Base-by-base conservation (phyloP, 2,329 filamentous ascomycete species). In the Cordyceps farinosa region DNA sequence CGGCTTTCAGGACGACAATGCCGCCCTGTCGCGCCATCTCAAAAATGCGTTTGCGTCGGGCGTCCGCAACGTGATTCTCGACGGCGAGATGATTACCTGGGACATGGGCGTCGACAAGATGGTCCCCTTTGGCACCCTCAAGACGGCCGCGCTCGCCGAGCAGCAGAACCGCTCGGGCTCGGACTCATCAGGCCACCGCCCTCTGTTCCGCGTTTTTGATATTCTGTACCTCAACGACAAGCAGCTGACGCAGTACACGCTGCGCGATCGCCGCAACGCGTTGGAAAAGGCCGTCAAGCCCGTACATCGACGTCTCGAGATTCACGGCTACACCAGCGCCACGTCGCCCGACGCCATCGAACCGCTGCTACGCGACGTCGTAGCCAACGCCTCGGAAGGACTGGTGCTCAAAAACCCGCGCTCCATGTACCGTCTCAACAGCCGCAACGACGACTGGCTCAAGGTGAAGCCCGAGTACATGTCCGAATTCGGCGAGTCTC, bases 381-480 rank as follows among this genome's bases (percentile, higher is more conserved):
- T 99, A 9, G 91, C 90, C 2, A 90, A 94, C 67, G 87, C 91
- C 0, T 94, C 90, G 0, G 95, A 98, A 74, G 95, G 95, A 1
- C 81, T 98, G 0, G 92, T 99, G 0, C 78, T 98, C 59, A 99
- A 99, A 79, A 98, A 97, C 66, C 95, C 95, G 8, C 84, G 89
- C 5, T 96, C 93, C 0, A 84, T 86, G 70, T 99, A 99, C 73
- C 84, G 87, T 7, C 82, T 98, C 10, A 97, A 96, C 71, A 90
- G 91, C 68, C 89, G 95, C 54, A 95, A 96, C 70, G 91, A 96
- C 69, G 91, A 97, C 75, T 99, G 95, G 95, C 89, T 97, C 77
- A 99, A 99, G 74, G 93, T 99, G 9, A 99, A 99, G 71, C 95
- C 95, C 1, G 95, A 99, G 67, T 99, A 99, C 75, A 97, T 98